Percentiles rank a stretch among this genome's conserved stretches.
Evolutionary conservation across 2,329 filamentous ascomycete species (phyloP).

Genomic region (Colletotrichum sansevieriae): DNA sequence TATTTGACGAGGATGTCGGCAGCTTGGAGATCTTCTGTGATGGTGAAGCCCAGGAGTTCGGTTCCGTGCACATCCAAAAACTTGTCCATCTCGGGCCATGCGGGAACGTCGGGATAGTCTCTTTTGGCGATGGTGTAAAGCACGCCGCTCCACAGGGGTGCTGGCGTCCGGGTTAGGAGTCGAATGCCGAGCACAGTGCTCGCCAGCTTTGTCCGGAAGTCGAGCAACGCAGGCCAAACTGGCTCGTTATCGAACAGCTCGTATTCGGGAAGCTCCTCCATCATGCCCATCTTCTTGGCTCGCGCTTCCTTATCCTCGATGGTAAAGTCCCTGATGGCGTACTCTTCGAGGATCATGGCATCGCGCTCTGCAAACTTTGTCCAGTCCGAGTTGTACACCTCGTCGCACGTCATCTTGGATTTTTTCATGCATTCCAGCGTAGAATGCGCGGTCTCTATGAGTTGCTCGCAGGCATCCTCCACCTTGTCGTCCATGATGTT

Average conservation of each 20-base stretch:
- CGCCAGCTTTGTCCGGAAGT: not conserved
- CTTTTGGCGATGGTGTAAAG: slow-evolving; percentile 8
- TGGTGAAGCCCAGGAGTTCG: slow-evolving; percentile 3
- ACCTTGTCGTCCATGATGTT: slow-evolving; percentile 23
- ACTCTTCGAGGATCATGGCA: not conserved
- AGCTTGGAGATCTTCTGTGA: not conserved
- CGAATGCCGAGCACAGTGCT: not conserved
- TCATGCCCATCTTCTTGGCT: slow-evolving; percentile 1
- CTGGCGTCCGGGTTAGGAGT: not conserved
- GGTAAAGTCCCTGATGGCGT: not conserved
- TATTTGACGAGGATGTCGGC: not conserved
- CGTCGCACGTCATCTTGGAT: not conserved
- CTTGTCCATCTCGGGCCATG: slow-evolving; percentile 14
- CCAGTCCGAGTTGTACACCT: not conserved
- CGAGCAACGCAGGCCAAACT: slow-evolving; percentile 6
- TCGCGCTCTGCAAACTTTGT: not conserved
- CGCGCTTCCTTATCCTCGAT: not conserved
- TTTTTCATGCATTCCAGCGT: not conserved
- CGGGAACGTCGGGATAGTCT: not conserved
- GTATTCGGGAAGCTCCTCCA: not conserved
- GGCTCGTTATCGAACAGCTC: slow-evolving; percentile 2
- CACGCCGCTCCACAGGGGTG: not conserved
- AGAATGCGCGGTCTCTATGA: not conserved
- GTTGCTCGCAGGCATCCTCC: not conserved
- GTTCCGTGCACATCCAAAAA: slow-evolving; percentile 3